These are phyloP conservation scores for Fusarium armeniacum DNA, from an alignment of 2,329 filamentous ascomycete genomes.

Conservation along the genomic window DNA sequence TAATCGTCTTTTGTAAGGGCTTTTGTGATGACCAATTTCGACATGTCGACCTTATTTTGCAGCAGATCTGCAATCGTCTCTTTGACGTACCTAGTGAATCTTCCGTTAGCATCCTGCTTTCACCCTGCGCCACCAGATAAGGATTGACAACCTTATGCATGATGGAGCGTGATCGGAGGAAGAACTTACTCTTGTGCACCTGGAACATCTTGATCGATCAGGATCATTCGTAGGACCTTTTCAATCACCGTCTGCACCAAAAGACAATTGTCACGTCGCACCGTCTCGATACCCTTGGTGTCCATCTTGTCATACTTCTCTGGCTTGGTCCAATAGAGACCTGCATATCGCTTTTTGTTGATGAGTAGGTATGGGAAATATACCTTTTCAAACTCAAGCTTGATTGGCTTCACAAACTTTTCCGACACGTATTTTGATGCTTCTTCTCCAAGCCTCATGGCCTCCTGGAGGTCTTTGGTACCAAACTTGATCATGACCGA, in stretches of 20 bases:
- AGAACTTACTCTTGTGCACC: constrained; percentile 89
- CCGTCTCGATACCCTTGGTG: constrained; percentile 98
- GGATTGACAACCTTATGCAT: constrained; percentile 24
- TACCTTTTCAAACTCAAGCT: constrained; percentile 98
- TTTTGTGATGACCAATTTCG: constrained; percentile 98
- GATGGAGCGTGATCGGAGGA: constrained; percentile 14
- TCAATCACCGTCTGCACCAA: constrained; percentile 98
- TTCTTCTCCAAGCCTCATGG: constrained; percentile 96
- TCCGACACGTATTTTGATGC: constrained; percentile 88
- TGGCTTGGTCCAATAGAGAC: constrained; percentile 96
- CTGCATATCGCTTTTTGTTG: constrained; percentile 99
- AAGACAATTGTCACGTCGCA: constrained; percentile 94
- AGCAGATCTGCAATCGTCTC: constrained; percentile 93
- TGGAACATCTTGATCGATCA: constrained; percentile 91
- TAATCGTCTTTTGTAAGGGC: constrained; percentile 93
- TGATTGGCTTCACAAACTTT: constrained; percentile 97
- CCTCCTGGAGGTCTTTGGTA: constrained; percentile 84
- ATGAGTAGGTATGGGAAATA: constrained; percentile 98
- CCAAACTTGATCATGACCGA: constrained; percentile 99
- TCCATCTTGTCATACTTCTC: constrained; percentile 99
- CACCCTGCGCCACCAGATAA: constrained; percentile 15
- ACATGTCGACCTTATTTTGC: constrained; percentile 99
- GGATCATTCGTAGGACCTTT: constrained; percentile 92
- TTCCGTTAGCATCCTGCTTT: constrained; percentile 55
- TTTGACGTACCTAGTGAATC: constrained; percentile 83